phyloP scores from a whole-genome alignment of 2,329 filamentous ascomycete species.

The Claviceps arundinis region DNA sequence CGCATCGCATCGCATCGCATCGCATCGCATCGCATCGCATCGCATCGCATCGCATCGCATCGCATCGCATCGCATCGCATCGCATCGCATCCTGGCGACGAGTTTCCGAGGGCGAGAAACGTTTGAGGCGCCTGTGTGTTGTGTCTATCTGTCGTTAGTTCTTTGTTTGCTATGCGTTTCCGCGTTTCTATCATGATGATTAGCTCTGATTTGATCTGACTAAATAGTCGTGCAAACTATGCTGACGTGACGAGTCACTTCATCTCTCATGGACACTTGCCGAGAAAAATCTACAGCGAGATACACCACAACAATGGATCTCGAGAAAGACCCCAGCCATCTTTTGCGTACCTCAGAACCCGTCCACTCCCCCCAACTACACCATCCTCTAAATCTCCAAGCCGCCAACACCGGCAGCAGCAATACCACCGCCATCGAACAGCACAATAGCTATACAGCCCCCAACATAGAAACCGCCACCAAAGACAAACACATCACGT shows the following conservation, averaged over 20 bases:
- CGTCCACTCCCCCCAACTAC: slow-evolving; percentile 9
- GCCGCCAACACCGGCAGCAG: background rate
- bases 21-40: too few species aligned
- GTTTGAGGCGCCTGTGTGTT: too few species aligned
- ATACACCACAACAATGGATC: slow-evolving; percentile 31
- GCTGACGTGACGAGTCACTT: background rate
- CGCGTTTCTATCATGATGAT: too few species aligned
- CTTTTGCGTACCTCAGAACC: slow-evolving; percentile 11
- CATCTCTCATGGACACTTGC: background rate
- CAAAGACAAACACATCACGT: slow-evolving; percentile 38
- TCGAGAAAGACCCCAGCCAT: slow-evolving; percentile 14
- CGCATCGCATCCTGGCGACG: too few species aligned
- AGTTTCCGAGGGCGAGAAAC: too few species aligned
- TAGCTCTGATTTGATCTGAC: too few species aligned
- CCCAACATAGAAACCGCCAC: slow-evolving; percentile 18
- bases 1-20: too few species aligned
- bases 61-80: too few species aligned
- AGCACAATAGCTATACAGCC: slow-evolving; percentile 5
- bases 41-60: too few species aligned
- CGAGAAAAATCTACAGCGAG: background rate
- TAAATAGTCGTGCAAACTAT: background rate
- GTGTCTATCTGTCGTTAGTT: too few species aligned
- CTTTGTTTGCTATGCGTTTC: too few species aligned
- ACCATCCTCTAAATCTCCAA: slow-evolving; percentile 5
- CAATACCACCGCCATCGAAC: slow-evolving; percentile 11